A percentile compares a stretch with the other conserved stretches of the same genome.
Conservation (phyloP, 75 land plant species). For the Selaginella moellendorffii region DNA sequence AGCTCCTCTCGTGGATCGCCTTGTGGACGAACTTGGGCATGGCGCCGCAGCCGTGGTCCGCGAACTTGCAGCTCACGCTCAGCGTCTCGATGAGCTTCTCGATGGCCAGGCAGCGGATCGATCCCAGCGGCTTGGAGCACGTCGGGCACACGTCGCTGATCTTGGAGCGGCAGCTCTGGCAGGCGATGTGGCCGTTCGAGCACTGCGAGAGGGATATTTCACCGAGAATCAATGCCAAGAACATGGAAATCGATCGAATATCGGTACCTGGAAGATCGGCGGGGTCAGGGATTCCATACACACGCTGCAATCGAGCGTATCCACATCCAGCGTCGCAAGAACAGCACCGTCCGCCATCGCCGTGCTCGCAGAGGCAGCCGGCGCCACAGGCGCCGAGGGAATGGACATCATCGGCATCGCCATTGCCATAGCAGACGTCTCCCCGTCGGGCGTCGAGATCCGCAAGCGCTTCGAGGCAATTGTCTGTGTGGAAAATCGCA, state of each 20-base stretch:
- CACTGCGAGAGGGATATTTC: constrained; percentile 27
- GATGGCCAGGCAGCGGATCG: constrained; percentile 49
- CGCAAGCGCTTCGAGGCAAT: not conserved
- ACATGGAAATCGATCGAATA: not conserved
- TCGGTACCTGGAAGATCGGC: constrained; percentile 42
- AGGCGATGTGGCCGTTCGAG: constrained; percentile 58
- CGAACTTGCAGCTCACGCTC: constrained; percentile 25
- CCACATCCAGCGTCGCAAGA: constrained; percentile 32
- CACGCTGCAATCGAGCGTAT: constrained; percentile 40
- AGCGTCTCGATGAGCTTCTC: constrained; percentile 62
- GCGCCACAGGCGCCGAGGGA: not conserved
- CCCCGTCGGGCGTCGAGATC: not conserved
- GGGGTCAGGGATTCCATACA: constrained; percentile 37
- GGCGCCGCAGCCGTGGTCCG: constrained; percentile 35
- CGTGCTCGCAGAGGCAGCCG: not conserved
- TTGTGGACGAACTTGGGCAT: constrained; percentile 20
- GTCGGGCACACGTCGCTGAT: constrained; percentile 41
- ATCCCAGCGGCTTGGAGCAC: constrained; percentile 40
- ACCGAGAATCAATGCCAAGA: not conserved
- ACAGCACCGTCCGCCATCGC: not conserved
- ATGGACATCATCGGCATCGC: not conserved
- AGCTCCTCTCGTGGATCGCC: constrained; percentile 32
- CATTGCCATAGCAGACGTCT: too few species aligned
- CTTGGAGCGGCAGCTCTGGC: constrained; percentile 43
- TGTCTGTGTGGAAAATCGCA: not conserved